Percentiles rank a stretch among this genome's conserved stretches.
These are phyloP conservation scores for Xerocomus spinulosus DNA, from an alignment of 768 basidiomycete species.

Conservation along the genomic window DNA sequence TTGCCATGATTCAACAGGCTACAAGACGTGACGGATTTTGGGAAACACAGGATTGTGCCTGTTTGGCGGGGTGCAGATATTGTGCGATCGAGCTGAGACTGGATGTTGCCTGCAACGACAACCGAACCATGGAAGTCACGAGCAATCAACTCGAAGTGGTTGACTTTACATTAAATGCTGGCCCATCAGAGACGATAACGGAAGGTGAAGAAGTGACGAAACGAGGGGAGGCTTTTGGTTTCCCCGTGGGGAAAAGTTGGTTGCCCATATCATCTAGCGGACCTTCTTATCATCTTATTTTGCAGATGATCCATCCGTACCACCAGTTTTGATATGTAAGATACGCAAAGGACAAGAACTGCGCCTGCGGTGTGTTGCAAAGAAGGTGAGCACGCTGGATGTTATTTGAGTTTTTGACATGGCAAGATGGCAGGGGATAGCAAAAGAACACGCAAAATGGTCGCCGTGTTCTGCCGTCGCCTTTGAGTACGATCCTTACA, in stretches of 20 bases:
- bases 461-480: conserved; percentile 92
- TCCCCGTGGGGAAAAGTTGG: conserved; percentile 81
- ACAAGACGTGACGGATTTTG: conserved; percentile 1
- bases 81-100: conserved; percentile 83
- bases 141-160: conserved; percentile 76
- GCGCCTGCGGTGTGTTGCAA: conserved; percentile 78
- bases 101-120: conserved; percentile 69
- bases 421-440: conserved; percentile 67
- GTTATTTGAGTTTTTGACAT: neutral
- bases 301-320: conserved; percentile 53
- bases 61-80: conserved; percentile 74
- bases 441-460: conserved; percentile 99
- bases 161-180: conserved; percentile 36
- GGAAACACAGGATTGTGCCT: conserved; percentile 80
- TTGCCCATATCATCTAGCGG: conserved; percentile 9
- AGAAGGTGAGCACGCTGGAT: conserved; percentile 61
- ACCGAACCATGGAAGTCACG: conserved; percentile 78
- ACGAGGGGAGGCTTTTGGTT: conserved; percentile 69
- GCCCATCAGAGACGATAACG: conserved; percentile 30
- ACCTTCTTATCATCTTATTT: conserved; percentile 4
- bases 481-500: conserved; percentile 98
- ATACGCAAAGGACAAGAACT: conserved; percentile 93
- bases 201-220: conserved; percentile 71
- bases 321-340: conserved; percentile 84
- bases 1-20: conserved; percentile 1